Evolutionary conservation across 164 flowering plant genomes (phyloP), one percentile per base, ranked within the genome.

Genomic region (Magnolia kwangsiensis): DNA sequence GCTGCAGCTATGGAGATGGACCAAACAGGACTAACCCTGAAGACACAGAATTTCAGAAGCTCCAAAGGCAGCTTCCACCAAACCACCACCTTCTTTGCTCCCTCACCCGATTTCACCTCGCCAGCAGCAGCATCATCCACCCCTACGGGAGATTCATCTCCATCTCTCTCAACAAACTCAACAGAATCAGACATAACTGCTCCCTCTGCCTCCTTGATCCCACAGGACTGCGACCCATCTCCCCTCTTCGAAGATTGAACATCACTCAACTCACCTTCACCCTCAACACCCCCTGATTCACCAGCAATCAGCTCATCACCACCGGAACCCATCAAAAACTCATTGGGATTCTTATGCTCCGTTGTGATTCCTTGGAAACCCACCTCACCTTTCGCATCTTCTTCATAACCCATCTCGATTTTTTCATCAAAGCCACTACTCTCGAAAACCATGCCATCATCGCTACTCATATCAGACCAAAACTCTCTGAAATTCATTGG

Each of bases 51-150:
- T 71, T 82, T 94, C 75, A 96, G 63, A 37, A 96, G 74, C 86
- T 92, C 98, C 64, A 89, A 72, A 13, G 99, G 98, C 74, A 90
- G 85, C 83, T 89, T 91, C 97, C 97, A 94, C 98, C 98, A 96
- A 63, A 83, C 88, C 5, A 86, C 63, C 50, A 73, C 75, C 82
- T 74, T 84, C 81, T 84, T 88, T 78, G 79, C 79, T 72, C 69
- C 78, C 51, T 70, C 81, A 7, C 71, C 78, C 6, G 72, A n/a
- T 65, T 70, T 65, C 73, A 74, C 50, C 68, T 68, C 74, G 51
- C 64, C 76, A 59, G 10, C 31, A 31, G 20, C 55, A 68, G 8
- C 71, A 68, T 61, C 61, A 5, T 5, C 50, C 1, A n/a, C 68
- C 68, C 8, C 55, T n/a, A 20, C 13, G 16, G 65, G 31, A 19